phyloP scores from a whole-genome alignment of 768 basidiomycete species.

The Phaeolepiota aurea region DNA sequence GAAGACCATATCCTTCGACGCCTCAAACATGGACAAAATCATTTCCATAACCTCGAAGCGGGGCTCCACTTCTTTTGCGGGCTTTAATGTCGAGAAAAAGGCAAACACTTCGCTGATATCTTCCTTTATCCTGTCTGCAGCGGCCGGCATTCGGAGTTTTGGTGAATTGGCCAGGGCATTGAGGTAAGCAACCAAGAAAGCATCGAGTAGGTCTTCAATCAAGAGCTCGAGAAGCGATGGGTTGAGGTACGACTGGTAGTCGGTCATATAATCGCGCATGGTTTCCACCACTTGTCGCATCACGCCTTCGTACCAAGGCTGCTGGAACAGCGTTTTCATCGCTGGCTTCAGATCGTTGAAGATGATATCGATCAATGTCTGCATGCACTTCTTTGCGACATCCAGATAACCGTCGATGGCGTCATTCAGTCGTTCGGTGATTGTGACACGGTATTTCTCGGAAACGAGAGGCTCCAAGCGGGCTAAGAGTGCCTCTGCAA shows the following conservation, averaged over 20 bases:
- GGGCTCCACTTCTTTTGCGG: conserved; percentile 68
- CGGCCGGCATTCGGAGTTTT: conserved; percentile 82
- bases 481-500: conserved; percentile 75
- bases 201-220: conserved; percentile 86
- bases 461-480: conserved; percentile 89
- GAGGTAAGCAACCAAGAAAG: conserved; percentile 86
- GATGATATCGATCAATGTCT: conserved; percentile 88
- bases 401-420: conserved; percentile 98
- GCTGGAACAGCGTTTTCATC: conserved; percentile 75
- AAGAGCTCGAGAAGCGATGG: conserved; percentile 85
- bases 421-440: conserved; percentile 84
- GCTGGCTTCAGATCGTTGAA: conserved; percentile 92
- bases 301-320: conserved; percentile 84
- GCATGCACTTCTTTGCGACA: conserved; percentile 95
- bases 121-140: conserved; percentile 73
- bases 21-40: conserved; percentile 73
- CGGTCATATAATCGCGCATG: conserved; percentile 93
- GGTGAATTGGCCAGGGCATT: conserved; percentile 76
- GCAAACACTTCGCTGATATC: conserved; percentile 73
- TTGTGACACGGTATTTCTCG: conserved; percentile 79
- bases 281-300: conserved; percentile 89
- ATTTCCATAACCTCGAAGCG: conserved; percentile 84
- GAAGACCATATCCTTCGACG: conserved; percentile 84
- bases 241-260: conserved; percentile 89
- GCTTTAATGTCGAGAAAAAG: conserved; percentile 77